phyloP scores from a whole-genome alignment of 148 eudicot species.

The Fagopyrum tataricum region DNA sequence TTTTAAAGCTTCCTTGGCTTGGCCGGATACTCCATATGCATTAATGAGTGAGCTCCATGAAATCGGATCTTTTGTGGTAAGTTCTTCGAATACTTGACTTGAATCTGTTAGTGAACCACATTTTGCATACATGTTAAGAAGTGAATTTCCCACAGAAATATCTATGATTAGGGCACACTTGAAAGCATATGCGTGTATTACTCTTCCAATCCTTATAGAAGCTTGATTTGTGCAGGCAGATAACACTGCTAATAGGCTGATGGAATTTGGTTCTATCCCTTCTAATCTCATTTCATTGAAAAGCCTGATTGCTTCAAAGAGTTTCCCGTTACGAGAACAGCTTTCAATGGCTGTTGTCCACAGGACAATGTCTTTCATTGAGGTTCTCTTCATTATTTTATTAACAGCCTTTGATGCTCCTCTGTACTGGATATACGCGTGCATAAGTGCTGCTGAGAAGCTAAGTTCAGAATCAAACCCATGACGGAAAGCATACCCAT shows the following conservation, averaged over 20 bases:
- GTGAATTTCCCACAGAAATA: slow-evolving; percentile 27
- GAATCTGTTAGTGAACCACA: slow-evolving; percentile 33
- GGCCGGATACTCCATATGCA: slow-evolving; percentile 36
- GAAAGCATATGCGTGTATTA: slow-evolving; percentile 26
- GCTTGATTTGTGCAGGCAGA: slow-evolving; percentile 30
- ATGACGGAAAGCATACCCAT: slow-evolving; percentile 40
- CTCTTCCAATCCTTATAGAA: slow-evolving; percentile 26
- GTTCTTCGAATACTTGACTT: slow-evolving; percentile 25
- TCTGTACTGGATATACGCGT: slow-evolving; percentile 24
- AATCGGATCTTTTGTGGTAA: slow-evolving; percentile 21
- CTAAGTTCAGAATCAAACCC: slow-evolving; percentile 29
- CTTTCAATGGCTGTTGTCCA: slow-evolving; percentile 40
- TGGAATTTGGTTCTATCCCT: slow-evolving; percentile 33
- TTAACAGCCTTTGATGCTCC: slow-evolving; percentile 14
- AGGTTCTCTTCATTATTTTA: slow-evolving; percentile 24
- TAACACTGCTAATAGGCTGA: slow-evolving; percentile 32
- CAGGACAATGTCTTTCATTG: slow-evolving; percentile 31
- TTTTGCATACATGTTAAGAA: slow-evolving; percentile 42
- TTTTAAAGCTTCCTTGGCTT: slow-evolving; percentile 25
- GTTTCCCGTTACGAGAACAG: slow-evolving; percentile 21
- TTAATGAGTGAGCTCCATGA: slow-evolving; percentile 39
- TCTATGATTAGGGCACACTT: slow-evolving; percentile 25
- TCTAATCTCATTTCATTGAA: slow-evolving; percentile 35
- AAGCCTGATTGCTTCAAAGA: slow-evolving; percentile 26
- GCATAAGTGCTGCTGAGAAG: slow-evolving; percentile 34